Base-by-base conservation (phyloP, 2,329 filamentous ascomycete genomes). In the Apiospora arundinis region DNA sequence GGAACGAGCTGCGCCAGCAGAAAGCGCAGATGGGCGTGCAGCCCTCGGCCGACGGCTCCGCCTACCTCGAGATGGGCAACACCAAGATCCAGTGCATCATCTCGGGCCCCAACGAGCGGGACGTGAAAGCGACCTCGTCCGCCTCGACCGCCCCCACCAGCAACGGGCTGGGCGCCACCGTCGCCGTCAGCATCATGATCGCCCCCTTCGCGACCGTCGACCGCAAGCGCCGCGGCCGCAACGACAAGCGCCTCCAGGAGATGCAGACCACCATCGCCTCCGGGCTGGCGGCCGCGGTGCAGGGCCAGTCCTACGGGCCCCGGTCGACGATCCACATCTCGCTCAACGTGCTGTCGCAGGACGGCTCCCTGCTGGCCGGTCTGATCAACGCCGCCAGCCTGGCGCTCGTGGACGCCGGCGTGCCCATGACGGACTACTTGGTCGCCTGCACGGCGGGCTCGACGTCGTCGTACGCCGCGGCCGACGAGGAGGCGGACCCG, bases 1-100 rank as follows among this genome's bases (percentile, higher is more conserved):
- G 96, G 96, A 98, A 99, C 85, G 96, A 99, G 82, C 90, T 99
- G 49, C 94, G 96, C 40, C 91, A 94, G 9, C 89, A 97, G 68
- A 91, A 94, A 79, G 95, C 93, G 67, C 93, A 97, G 83, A 95
- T 99, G 79, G 93, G 92, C 73, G 98, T 95, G 1, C 96, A 98
- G 82, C 92, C 95, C 73, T 92, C 95, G 68, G 95, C 95, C 70
- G 96, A 98, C 77, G 96, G 96, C 46, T 97, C 93, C 63, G 94
- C 92, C 73, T 97, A 97, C 83, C 90, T 98, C 72, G 94, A 97
- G 81, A 97, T 97, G 92, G 96, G 96, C 77, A 97, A 98, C 83
- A 99, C 96, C 28, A 96, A 97, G 80, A 92, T 99, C 76, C 93
- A 98, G 83, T 98, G 95, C 83, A 94, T 95, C 32, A 92, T 99